Base-by-base conservation (phyloP, 2,329 filamentous ascomycete genomes). In the Aspergillus sp. region DNA sequence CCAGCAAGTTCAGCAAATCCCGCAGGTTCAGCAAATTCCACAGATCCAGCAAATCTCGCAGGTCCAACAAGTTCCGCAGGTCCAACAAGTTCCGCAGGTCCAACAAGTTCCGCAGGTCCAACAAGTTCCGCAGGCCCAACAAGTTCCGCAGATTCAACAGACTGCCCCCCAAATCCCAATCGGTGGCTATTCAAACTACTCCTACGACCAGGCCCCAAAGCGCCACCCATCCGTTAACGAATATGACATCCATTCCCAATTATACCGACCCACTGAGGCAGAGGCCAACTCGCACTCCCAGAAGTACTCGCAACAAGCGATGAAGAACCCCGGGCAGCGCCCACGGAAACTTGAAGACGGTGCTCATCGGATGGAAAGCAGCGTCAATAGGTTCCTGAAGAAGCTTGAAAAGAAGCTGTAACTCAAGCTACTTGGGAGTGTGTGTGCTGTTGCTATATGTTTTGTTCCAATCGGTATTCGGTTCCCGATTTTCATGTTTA, bases 201-300 rank as follows among this genome's bases (percentile, higher is more conserved):
- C 65, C 9, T 73, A 74, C 51, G 61, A 58, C n/a, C 64, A 67
- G 36, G 47, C 59, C 5, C 58, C 56, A 5, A 52, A 46, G 19
- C 49, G 50, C 26, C 49, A 52, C 40, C 38, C 48, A 39, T 46
- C 46, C n/a, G 46, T 41, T 47, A 63, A 51, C 10, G 64, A 65
- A 32, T 74, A 72, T 44, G 65, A 69, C 46, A 55, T 74, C 7
- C 72, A 75, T 52, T 65, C 54, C 33, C 72, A 74, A 48, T 53
- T 73, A 10, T 75, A 74, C 45, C 57, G 67, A 39, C 72, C 72
- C 1, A 72, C 71, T 0, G 67, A 72, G 41, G 58, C 58, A 11
- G 71, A 75, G 48, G 62, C 62, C 9, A 53, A 53, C 5, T 60
- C 59, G 1, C 61, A 66, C 37, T 58, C 62, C 26, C 62, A 70